These are phyloP conservation scores for Yarrowia yakushimensis DNA, from an alignment of 805 yeast species.

Conservation along the genomic window DNA sequence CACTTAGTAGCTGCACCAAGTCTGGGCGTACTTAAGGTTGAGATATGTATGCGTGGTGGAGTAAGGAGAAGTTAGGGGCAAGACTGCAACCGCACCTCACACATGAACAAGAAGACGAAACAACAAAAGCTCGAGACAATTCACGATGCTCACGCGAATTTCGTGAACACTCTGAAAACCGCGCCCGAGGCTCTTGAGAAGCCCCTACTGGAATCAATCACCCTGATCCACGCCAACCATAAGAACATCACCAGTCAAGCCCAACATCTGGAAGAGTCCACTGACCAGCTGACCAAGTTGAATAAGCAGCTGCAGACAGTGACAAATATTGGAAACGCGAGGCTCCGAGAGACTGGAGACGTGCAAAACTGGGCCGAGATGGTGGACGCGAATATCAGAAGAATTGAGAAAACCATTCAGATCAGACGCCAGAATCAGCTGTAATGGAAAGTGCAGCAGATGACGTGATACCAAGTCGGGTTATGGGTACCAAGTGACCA, in stretches of 20 bases:
- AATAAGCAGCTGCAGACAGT: constrained; percentile 25
- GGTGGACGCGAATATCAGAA: constrained; percentile 67
- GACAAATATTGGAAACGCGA: constrained; percentile 23
- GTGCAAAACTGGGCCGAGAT: constrained; percentile 61
- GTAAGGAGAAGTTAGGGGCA: neutral
- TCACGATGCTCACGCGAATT: neutral
- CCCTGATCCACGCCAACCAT: constrained; percentile 13
- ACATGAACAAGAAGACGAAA: constrained; percentile 8
- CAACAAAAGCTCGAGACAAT: constrained; percentile 17
- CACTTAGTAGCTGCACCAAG: neutral
- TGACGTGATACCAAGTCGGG: too few relatives aligned
- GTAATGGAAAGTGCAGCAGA: neutral
- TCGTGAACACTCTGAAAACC: neutral
- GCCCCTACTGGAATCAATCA: neutral
- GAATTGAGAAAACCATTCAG: constrained; percentile 56
- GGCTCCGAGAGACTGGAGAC: constrained; percentile 37
- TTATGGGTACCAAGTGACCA: too few relatives aligned
- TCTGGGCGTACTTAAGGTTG: neutral
- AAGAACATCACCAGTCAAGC: constrained; percentile 29
- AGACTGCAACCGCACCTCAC: neutral
- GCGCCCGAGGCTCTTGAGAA: constrained; percentile 6
- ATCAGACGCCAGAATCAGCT: constrained; percentile 32
- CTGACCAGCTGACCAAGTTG: constrained; percentile 19
- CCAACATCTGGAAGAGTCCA: constrained; percentile 3
- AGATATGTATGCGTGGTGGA: neutral